These are phyloP conservation scores for Penicillium thymicola DNA, from an alignment of 2,329 filamentous ascomycete species.

Conservation along the genomic window DNA sequence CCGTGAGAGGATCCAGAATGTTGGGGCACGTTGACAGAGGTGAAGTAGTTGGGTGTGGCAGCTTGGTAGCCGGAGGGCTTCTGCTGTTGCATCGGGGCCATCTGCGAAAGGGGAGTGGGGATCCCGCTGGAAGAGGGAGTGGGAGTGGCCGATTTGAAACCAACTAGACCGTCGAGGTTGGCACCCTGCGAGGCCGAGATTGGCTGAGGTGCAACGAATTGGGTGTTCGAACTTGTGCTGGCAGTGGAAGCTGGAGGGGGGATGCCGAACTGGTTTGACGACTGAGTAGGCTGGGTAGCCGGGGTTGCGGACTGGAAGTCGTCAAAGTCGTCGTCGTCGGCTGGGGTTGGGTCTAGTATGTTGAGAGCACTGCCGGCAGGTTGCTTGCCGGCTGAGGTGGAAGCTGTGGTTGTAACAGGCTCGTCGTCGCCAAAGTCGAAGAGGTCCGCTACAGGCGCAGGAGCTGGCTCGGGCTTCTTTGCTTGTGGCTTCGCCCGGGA, in stretches of 20 bases:
- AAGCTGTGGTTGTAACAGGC: slow-evolving; percentile 47
- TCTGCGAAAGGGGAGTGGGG: slow-evolving; percentile 51
- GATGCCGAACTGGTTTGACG: slow-evolving; percentile 40
- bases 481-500: slow-evolving; percentile 41
- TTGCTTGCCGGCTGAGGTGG: slow-evolving; percentile 42
- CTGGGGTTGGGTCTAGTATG: slow-evolving; percentile 45
- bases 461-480: slow-evolving; percentile 66
- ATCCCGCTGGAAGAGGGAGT: slow-evolving; percentile 55
- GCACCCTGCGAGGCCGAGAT: slow-evolving; percentile 77
- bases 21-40: slow-evolving; percentile 59
- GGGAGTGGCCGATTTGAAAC: slow-evolving; percentile 77
- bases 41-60: slow-evolving; percentile 89
- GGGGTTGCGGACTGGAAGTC: slow-evolving; percentile 88
- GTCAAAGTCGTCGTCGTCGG: slow-evolving; percentile 88
- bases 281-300: slow-evolving; percentile 33
- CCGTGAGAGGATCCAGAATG: slow-evolving; percentile 32
- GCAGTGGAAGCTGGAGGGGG: slow-evolving; percentile 48
- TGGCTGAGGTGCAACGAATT: slow-evolving; percentile 79
- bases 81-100: slow-evolving; percentile 39
- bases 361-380: slow-evolving; percentile 50
- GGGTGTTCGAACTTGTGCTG: slow-evolving; percentile 53
- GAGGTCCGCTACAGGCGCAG: slow-evolving; percentile 82
- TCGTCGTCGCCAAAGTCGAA: slow-evolving; percentile 84
- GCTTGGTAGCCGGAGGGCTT: slow-evolving; percentile 69
- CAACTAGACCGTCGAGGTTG: slow-evolving; percentile 75